Evolutionary conservation across 306 rosid species (phyloP).

Genomic region (Abrus precatorius): DNA sequence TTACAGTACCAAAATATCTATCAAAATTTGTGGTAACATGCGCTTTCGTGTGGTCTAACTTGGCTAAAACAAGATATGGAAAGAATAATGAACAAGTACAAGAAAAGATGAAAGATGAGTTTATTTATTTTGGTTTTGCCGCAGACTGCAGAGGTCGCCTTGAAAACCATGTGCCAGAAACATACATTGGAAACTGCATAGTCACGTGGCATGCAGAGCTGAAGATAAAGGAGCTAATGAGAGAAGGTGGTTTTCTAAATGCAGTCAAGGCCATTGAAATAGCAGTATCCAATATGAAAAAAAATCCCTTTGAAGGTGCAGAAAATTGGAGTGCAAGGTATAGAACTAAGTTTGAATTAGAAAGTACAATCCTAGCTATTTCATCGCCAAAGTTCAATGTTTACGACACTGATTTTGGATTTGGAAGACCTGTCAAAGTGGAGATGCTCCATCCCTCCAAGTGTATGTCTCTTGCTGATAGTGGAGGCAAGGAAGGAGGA

Average conservation of each 20-base stretch:
- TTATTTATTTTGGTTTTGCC: slow-evolving; percentile 28
- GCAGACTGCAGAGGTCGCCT: slow-evolving; percentile 52
- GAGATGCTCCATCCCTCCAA: slow-evolving; percentile 50
- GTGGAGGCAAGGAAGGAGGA: slow-evolving; percentile 46
- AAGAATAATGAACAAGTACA: background rate
- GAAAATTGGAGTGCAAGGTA: slow-evolving; percentile 35
- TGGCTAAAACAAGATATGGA: slow-evolving; percentile 39
- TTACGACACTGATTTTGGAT: slow-evolving; percentile 55
- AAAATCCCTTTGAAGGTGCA: slow-evolving; percentile 30
- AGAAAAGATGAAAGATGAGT: slow-evolving; percentile 8
- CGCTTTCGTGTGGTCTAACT: slow-evolving; percentile 47
- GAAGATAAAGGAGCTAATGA: slow-evolving; percentile 46
- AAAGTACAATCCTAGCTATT: slow-evolving; percentile 22
- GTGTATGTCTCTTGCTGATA: slow-evolving; percentile 50
- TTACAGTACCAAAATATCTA: slow-evolving; percentile 10
- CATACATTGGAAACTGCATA: slow-evolving; percentile 53
- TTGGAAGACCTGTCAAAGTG: slow-evolving; percentile 53
- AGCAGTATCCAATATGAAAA: slow-evolving; percentile 27
- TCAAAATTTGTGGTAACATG: slow-evolving; percentile 52
- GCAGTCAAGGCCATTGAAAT: slow-evolving; percentile 42
- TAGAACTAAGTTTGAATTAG: slow-evolving; percentile 27
- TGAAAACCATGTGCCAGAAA: slow-evolving; percentile 30
- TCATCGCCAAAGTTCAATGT: background rate
- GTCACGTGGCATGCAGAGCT: slow-evolving; percentile 22
- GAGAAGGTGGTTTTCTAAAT: slow-evolving; percentile 46